Evolutionary conservation across 1,284 basidiomycete genomes (phyloP).

Genomic region (Pascua guehoae): DNA sequence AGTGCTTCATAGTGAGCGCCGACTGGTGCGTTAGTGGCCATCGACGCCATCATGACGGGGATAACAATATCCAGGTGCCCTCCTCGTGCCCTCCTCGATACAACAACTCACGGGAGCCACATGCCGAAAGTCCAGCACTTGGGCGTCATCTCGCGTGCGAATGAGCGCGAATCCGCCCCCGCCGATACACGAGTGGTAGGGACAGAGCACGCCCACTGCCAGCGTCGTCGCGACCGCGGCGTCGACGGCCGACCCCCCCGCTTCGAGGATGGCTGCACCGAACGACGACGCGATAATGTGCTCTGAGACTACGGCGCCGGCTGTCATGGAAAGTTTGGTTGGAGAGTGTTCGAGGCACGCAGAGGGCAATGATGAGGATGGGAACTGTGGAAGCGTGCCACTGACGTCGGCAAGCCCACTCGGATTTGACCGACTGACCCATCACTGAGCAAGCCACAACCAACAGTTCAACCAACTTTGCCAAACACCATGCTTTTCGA

Average conservation of each 20-base stretch:
- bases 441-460: too few species aligned
- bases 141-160: slow-evolving; percentile 10
- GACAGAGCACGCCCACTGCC: slow-evolving; percentile 53
- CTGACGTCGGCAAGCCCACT: too few species aligned
- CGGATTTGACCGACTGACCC: too few species aligned
- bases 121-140: slow-evolving; percentile 32
- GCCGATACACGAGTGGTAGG: slow-evolving; percentile 53
- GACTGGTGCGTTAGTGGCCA: neutral
- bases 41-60: too few species aligned
- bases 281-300: slow-evolving; percentile 24
- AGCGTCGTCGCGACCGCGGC: slow-evolving; percentile 46
- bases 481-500: too few species aligned
- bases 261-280: slow-evolving; percentile 23
- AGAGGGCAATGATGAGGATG: too few species aligned
- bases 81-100: too few species aligned
- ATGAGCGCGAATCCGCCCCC: slow-evolving; percentile 39
- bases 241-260: slow-evolving; percentile 35
- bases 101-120: slow-evolving; percentile 27
- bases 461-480: too few species aligned
- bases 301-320: slow-evolving; percentile 13
- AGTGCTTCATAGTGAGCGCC: slow-evolving; percentile 5
- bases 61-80: neutral
- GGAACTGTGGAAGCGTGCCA: too few species aligned
- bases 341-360: too few species aligned
- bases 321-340: neutral